Conservation (phyloP, 805 yeast species). For the Blastobotrys chiropterorum region DNA sequence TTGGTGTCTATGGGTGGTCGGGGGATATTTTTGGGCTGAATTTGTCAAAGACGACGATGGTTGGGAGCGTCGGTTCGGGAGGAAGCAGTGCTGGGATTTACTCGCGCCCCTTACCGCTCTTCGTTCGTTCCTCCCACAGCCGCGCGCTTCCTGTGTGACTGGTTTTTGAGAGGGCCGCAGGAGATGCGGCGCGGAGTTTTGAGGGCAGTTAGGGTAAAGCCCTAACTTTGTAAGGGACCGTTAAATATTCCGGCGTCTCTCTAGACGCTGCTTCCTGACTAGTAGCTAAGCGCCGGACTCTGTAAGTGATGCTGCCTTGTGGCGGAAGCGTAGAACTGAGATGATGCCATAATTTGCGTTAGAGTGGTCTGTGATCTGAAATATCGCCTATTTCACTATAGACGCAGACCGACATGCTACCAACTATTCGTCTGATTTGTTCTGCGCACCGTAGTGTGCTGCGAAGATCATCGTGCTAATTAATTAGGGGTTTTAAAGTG, state of each 20-base stretch:
- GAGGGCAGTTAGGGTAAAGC: neutral
- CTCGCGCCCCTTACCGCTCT: too few relatives aligned
- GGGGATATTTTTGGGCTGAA: neutral
- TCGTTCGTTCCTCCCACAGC: neutral
- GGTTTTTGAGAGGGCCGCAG: neutral
- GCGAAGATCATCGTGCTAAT: too few relatives aligned
- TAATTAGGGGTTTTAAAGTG: too few relatives aligned
- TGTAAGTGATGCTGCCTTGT: too few relatives aligned
- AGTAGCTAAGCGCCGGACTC: constrained; percentile 1
- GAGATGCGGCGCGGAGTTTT: too few relatives aligned
- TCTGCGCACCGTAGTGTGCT: too few relatives aligned
- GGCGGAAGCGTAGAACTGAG: too few relatives aligned
- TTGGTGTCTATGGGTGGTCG: neutral
- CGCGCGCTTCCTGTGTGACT: neutral
- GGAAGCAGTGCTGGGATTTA: constrained; percentile 1
- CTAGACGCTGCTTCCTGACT: neutral
- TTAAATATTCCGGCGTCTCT: neutral
- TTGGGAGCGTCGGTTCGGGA: neutral
- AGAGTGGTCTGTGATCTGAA: constrained; percentile 3
- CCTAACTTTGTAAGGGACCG: neutral
- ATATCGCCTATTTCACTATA: constrained; percentile 9
- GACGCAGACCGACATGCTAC: constrained; percentile 3
- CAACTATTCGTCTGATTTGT: constrained; percentile 7
- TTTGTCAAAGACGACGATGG: neutral
- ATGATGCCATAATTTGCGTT: constrained; percentile 12